Base-by-base conservation (phyloP, 2,329 filamentous ascomycete genomes). In the Triangularia verruculosa region DNA sequence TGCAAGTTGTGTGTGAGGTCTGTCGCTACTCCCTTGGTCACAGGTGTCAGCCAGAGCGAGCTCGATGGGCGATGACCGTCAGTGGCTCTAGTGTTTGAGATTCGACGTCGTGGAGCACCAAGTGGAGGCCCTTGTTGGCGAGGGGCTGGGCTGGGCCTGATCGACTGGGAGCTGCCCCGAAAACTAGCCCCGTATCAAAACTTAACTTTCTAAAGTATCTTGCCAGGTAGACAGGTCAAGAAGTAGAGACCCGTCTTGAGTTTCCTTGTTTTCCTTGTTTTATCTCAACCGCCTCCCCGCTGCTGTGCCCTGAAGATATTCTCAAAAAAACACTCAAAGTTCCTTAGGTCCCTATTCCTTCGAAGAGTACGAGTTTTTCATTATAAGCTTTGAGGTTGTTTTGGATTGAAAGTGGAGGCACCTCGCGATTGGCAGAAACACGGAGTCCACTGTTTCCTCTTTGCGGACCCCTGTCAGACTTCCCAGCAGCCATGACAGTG, bases 1-100 rank as follows among this genome's bases (percentile, higher is more conserved):
- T 72, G 77, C 77, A 77, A 70, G 71, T 72, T 62, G 75, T 75
- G 75, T 77, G 72, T 72, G 74, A 78, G 74, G 76, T 77, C 71
- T 73, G 74, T 75, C 72, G 75, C 68, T 71, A 67, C 65, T 28
- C 39, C 56, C 32, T 17, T 58, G 61, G 68, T 70, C 66, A 67
- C 66, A 68, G 63, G 66, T 64, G 66, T 67, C 65, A 63, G 64
- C 47, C 34, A 32, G 63, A 43, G 22, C 47, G 32, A 47, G 12
- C 28, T 43, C 62, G 63, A 52, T 64, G 63, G 64, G 34, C 52
- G 61, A 62, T 61, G 63, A 59, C 60, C 32, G 39, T 59, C 65
- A 67, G 51, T 71, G 68, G 70, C 64, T 65, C 69, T 62, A 69
- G 68, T 70, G 70, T 71, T 71, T 71, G 69, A 71, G 67, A 60